Base-by-base conservation (phyloP, 2,329 filamentous ascomycete genomes). In the Fusarium transvaalense region DNA sequence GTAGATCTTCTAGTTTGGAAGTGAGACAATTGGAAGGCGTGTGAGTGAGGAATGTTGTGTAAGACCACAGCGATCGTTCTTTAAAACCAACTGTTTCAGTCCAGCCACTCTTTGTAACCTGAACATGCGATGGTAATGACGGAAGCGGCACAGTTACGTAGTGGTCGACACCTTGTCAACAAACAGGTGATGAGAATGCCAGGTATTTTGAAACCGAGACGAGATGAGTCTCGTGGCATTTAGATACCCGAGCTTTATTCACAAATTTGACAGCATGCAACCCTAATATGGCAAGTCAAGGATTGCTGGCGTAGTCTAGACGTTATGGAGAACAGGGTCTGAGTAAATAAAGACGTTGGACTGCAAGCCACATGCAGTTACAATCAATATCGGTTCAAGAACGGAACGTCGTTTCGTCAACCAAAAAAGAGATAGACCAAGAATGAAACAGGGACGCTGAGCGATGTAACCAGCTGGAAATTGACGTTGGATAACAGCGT, bases 391-490 rank as follows among this genome's bases (percentile, higher is more conserved):
- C 41, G 45, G 29, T 29, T 35, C 47, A 37, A 38, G 8, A 31
- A 55, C 48, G 23, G 29, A 29, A 29, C 29, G 10, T 52, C 64
- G 42, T 35, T 35, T 37, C 51, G 38, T 32, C n/a, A 21, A 51
- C 46, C 37, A 52, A 63, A 39, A 42, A 25, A 38, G 35, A 31
- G 37, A 39, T n/a, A 50, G 21, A 43, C 57, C 46, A 46, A 60
- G 53, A 13, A 59, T 69, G 56, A 69, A 69, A 69, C 66, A 39
- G 42, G 41, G 53, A 69, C 27, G 66, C 42, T 63, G 52, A 23
- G 23, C 39, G 39, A 47, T 45, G 62, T 47, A 68, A 64, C 52
- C 34, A 48, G 29, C 32, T 63, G 32, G 42, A 47, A 29, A 43
- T 53, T 64, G 61, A 14, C 23, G 35, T 48, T 57, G 14, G 32